These are phyloP conservation scores for Tilletia caries DNA, from an alignment of 1,284 basidiomycete genomes.

Conservation along the genomic window DNA sequence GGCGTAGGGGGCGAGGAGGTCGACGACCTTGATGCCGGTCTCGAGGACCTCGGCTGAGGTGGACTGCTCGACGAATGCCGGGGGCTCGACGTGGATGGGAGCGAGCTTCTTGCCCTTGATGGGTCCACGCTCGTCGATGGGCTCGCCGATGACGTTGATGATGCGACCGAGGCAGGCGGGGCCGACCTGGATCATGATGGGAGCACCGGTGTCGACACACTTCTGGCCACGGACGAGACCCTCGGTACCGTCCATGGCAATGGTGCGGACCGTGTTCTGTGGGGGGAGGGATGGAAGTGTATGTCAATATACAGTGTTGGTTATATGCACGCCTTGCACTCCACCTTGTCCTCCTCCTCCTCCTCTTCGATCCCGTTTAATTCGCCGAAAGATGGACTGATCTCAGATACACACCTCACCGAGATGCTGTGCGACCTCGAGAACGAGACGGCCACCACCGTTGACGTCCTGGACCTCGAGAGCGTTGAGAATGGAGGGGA, in stretches of 20 bases:
- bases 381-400: too few relatives aligned
- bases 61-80: slow-evolving; percentile 94
- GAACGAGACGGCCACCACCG: slow-evolving; percentile 63
- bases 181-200: slow-evolving; percentile 95
- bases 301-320: not conserved
- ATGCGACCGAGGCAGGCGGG: slow-evolving; percentile 90
- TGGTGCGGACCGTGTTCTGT: slow-evolving; percentile 37
- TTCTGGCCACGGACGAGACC: slow-evolving; percentile 98
- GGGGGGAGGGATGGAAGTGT: not conserved
- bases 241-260: slow-evolving; percentile 81
- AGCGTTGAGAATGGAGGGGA: slow-evolving; percentile 95
- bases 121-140: slow-evolving; percentile 97
- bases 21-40: slow-evolving; percentile 99
- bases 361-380: too few relatives aligned
- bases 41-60: slow-evolving; percentile 96
- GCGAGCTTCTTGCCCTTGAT: slow-evolving; percentile 78
- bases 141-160: slow-evolving; percentile 99
- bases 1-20: slow-evolving; percentile 96
- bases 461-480: slow-evolving; percentile 90
- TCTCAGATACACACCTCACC: too few relatives aligned
- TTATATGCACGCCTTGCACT: not conserved
- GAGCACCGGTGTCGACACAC: slow-evolving; percentile 91
- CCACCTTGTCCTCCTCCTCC: too few relatives aligned
- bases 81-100: slow-evolving; percentile 95
- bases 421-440: slow-evolving; percentile 75